Conservation (phyloP, 2,329 filamentous ascomycete genomes). For the Fusarium protoensiforme region DNA sequence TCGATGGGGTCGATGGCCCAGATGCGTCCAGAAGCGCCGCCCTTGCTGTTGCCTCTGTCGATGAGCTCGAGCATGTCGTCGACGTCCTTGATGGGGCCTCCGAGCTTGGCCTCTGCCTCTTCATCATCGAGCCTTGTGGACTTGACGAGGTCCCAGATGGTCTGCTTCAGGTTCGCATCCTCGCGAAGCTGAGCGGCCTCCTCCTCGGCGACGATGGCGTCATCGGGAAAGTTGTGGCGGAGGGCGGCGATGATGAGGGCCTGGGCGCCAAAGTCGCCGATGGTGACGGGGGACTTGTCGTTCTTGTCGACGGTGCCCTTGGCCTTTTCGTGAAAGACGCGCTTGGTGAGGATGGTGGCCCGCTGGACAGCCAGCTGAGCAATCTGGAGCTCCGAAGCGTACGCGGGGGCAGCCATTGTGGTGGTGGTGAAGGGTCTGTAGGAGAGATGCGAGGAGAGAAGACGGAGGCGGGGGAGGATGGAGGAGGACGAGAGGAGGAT, state of each 20-base stretch:
- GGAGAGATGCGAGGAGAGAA: conserved; percentile 41
- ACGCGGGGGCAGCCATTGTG: conserved; percentile 56
- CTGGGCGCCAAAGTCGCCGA: conserved; percentile 97
- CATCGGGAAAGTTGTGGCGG: conserved; percentile 86
- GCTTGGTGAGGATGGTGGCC: conserved; percentile 66
- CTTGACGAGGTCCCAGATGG: conserved; percentile 86
- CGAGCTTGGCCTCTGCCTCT: conserved; percentile 69
- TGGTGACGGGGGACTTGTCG: conserved; percentile 96
- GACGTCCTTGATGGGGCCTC: conserved; percentile 75
- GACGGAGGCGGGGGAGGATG: conserved; percentile 43
- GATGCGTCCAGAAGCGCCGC: conserved; percentile 80
- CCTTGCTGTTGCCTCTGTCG: conserved; percentile 75
- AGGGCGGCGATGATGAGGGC: conserved; percentile 94
- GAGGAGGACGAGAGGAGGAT: conserved; percentile 41
- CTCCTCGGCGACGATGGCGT: conserved; percentile 95
- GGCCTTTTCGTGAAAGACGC: conserved; percentile 79
- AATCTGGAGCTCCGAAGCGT: conserved; percentile 82
- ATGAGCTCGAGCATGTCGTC: conserved; percentile 76
- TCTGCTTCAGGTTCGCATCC: conserved; percentile 71
- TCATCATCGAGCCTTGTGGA: conserved; percentile 72
- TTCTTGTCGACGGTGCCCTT: conserved; percentile 93
- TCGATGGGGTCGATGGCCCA: conserved; percentile 99
- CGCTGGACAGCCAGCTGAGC: conserved; percentile 91
- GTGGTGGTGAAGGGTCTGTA: conserved; percentile 37
- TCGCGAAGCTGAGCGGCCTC: conserved; percentile 84